Conservation (phyloP, 768 basidiomycete species). For the Candolleomyces efflorescens region DNA sequence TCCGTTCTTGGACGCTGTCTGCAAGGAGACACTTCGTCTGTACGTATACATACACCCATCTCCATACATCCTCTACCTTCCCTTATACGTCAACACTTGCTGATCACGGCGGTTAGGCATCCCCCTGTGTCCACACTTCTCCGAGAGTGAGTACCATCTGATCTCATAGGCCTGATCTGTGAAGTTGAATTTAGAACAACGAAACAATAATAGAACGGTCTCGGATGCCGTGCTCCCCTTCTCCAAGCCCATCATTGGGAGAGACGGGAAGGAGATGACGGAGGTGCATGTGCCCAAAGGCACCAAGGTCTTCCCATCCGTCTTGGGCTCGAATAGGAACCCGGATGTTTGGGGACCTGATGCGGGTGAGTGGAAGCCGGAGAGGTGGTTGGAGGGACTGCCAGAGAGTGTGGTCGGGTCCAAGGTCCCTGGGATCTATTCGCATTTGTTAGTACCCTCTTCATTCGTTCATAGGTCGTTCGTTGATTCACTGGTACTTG, state of each 20-base stretch:
- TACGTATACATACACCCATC: too few species aligned
- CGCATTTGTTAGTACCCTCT: constrained; percentile 10
- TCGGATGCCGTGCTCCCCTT: constrained; percentile 25
- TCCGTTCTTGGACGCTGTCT: constrained; percentile 31
- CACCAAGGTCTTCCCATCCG: constrained; percentile 22
- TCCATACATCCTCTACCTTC: too few species aligned
- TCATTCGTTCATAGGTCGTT: neutral
- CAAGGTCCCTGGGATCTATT: constrained; percentile 14
- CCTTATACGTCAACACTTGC: neutral
- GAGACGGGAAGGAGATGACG: constrained; percentile 22
- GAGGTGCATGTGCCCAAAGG: constrained; percentile 21
- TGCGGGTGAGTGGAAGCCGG: constrained; percentile 33
- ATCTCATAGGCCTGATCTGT: neutral
- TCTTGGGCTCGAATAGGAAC: constrained; percentile 26
- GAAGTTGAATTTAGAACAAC: neutral
- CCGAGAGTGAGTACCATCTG: constrained; percentile 10
- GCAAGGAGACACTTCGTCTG: constrained; percentile 29
- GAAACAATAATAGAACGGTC: constrained; percentile 9
- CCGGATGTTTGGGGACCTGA: constrained; percentile 33
- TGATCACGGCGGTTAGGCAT: neutral
- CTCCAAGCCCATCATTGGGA: constrained; percentile 23
- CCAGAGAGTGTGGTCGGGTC: constrained; percentile 24
- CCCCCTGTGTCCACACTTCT: constrained; percentile 11
- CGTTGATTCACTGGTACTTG: neutral
- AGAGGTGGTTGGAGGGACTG: constrained; percentile 33